Base-by-base conservation (phyloP, 2,329 filamentous ascomycete species). In the Venturia carpophila region DNA sequence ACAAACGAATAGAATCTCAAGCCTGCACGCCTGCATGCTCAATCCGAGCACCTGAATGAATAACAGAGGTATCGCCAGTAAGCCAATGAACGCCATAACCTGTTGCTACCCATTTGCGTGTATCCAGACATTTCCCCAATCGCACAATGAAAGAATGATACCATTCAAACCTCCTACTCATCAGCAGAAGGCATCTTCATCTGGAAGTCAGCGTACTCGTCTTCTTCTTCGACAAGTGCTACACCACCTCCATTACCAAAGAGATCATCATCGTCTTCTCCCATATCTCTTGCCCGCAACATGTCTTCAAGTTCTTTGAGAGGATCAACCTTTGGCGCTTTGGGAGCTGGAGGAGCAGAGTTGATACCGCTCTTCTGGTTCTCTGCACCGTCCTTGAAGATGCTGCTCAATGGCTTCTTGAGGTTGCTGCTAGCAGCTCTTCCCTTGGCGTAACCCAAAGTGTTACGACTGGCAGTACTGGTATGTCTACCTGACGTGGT, bases 361-460 rank as follows among this genome's bases (percentile, higher is more conserved):
- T 34, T 27, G 34, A 30, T 15, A 15, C 30, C n/a, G 9, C 19
- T 34, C 56, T 63, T 45, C 5, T 37, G 52, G 30, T 27, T 21
- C 30, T 58, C 52, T 34, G 15, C 5, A 30, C 39, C 43, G 37
- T 63, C 62, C 34, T 55, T 63, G 43, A 63, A 63, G 30, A 63
- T 52, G 13, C n/a, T 52, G 27, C 7, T 30, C 27, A 42, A 27
- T 45, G 64, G 56, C 39, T 67, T 66, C 21, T 60, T 41, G 11
- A 67, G 56, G 15, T 55, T 49, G n/a, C 43, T 27, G n/a, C 60
- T 65, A 4, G 55, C 55, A 43, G 47, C 37, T 15, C 66, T 9
- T 37, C 66, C 66, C 21, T 65, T 55, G 19, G 66, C 66, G 34
- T 67, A 67, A 4, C 66, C 66, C 13, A 67, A 56, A 34, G 66